A percentile compares a stretch with the other conserved stretches of the same genome.
These are phyloP conservation scores for Pontederia crassipes DNA, from an alignment of 176 grass and related monocot species.

Conservation along the genomic window DNA sequence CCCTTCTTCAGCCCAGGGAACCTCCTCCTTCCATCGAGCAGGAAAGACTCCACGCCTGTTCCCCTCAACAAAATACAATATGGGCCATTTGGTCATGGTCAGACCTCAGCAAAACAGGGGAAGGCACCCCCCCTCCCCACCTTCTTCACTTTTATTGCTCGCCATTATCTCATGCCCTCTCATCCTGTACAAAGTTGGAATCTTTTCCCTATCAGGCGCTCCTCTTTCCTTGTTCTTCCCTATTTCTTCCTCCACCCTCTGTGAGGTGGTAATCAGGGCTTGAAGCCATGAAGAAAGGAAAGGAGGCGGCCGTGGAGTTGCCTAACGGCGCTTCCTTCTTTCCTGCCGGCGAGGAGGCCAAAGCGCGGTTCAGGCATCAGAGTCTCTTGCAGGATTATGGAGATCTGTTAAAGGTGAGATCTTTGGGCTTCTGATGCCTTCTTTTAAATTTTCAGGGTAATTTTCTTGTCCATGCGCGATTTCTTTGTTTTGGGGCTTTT, in stretches of 20 bases:
- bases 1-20: neutral
- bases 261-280: neutral
- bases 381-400: constrained; percentile 3
- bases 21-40: neutral
- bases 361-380: constrained; percentile 2
- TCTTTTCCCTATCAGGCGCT: neutral
- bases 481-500: too few relatives aligned
- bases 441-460: too few relatives aligned
- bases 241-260: neutral
- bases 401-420: neutral
- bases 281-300: neutral
- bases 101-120: neutral
- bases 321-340: neutral
- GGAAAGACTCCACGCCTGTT: neutral
- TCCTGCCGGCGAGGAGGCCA: neutral
- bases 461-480: too few relatives aligned
- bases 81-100: constrained; percentile 1
- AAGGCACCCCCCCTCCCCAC: constrained; percentile 3
- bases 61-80: neutral
- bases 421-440: neutral
- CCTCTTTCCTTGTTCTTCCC: neutral
- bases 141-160: constrained; percentile 5
- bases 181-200: neutral
- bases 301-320: neutral
- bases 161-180: neutral